Conservation (phyloP, 345 rosid genomes). For the Arabidopsis thaliana region DNA sequence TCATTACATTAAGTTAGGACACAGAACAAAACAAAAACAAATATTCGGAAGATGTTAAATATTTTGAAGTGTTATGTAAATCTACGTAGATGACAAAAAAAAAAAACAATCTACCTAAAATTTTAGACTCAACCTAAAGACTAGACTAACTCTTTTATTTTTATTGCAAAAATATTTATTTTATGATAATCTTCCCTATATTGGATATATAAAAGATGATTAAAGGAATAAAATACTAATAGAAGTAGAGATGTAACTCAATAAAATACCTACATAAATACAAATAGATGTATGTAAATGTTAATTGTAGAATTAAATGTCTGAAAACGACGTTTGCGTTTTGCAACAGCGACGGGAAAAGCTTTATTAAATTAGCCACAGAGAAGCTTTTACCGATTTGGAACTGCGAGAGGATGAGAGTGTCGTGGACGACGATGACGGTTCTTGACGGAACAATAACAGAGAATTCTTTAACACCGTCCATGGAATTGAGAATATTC, state of each 20-base stretch:
- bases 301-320: neutral
- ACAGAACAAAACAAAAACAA: neutral
- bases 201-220: too few species aligned
- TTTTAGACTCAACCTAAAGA: neutral
- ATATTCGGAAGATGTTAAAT: neutral
- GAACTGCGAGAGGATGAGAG: conserved; percentile 61
- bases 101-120: too few species aligned
- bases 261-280: too few species aligned
- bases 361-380: conserved; percentile 7
- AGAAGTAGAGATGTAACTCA: too few species aligned
- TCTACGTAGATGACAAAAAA: too few species aligned
- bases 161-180: neutral
- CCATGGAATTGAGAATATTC: conserved; percentile 60
- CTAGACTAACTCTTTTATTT: neutral
- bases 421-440: conserved; percentile 86
- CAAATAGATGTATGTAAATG: too few species aligned
- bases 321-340: conserved; percentile 31
- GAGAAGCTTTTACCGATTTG: conserved; percentile 65
- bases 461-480: conserved; percentile 69
- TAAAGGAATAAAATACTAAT: too few species aligned
- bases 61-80: neutral
- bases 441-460: conserved; percentile 84
- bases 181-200: neutral
- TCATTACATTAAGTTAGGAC: conserved; percentile 4
- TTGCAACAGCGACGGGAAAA: neutral